Base-by-base conservation (phyloP, 2,329 filamentous ascomycete species). In the Beauveria australis region DNA sequence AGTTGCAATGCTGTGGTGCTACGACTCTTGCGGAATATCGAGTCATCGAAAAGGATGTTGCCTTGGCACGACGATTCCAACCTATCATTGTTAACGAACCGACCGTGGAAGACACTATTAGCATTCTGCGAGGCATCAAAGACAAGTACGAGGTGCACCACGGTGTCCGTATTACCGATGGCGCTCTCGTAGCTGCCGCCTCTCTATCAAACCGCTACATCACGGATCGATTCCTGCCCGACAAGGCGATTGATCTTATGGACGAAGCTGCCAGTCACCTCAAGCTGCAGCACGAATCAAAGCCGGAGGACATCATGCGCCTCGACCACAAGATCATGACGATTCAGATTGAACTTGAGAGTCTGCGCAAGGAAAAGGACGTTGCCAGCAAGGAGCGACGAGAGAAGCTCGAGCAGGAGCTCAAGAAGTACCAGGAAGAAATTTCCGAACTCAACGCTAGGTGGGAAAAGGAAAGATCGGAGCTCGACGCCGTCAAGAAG, bases 61-160 rank as follows among this genome's bases (percentile, higher is more conserved):
- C 94, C 0, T 78, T 99, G 22, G 94, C 94, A 9, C 82, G 94
- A 66, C 84, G 94, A 62, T 97, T 99, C 73, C 94, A 99, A 69
- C 92, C 94, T 0, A 96, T 99, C 61, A 75, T 91, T 41, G 92
- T 99, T n/a, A 89, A 87, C 63, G 94, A 99, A 68, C 94, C 94
- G 0, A 88, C 85, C 0, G 92, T 97, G 0, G 86, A 91, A 66
- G 92, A 97, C 66, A 97, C 94, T 0, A 92, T 99, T 63, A 96
- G 91, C 55, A 97, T 99, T 61, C 79, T 99, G 1, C 86, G 94
- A 69, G 94, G 93, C 53, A 97, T 99, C 78, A 97, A 97, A 71
- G 92, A 97, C 70, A 91, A 92, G 66, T 99, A 99, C 69, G 94
- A 97, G 73, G 91, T 97, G 0, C 94, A 97, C 66, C 94, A 99